These are phyloP conservation scores for Tillandsia leiboldiana DNA, from an alignment of 176 grass and related monocot genomes.

Conservation along the genomic window DNA sequence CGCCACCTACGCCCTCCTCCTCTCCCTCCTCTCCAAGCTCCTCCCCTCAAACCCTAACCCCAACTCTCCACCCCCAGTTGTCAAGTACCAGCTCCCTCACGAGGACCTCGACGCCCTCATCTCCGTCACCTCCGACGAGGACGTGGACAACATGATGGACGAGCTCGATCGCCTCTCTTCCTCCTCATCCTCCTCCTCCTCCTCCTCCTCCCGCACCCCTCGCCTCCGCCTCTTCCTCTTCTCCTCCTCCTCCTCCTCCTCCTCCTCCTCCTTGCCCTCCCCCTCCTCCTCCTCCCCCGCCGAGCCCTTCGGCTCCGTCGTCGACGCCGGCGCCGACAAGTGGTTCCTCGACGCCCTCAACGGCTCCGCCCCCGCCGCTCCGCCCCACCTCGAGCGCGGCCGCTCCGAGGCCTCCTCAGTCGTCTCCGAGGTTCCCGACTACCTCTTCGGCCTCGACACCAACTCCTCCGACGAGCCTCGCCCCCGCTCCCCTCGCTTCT, in stretches of 20 bases:
- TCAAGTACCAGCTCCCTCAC: conserved; percentile 21
- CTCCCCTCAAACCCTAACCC: not conserved
- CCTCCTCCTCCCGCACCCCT: not conserved
- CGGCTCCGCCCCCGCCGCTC: not conserved
- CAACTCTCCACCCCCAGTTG: not conserved
- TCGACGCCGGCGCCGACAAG: not conserved
- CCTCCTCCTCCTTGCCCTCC: not conserved
- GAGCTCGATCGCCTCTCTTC: conserved; percentile 15
- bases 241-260: too few relatives aligned
- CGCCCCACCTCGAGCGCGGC: not conserved
- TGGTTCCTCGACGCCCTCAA: not conserved
- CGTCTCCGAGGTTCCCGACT: conserved; percentile 19
- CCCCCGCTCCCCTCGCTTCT: not conserved
- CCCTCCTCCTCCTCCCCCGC: not conserved
- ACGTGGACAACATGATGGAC: conserved; percentile 26
- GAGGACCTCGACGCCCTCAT: conserved; percentile 23
- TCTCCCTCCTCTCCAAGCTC: conserved; percentile 15
- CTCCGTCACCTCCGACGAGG: conserved; percentile 21
- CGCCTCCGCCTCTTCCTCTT: not conserved
- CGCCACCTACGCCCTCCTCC: conserved; percentile 1
- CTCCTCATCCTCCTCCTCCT: not conserved
- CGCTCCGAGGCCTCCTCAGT: conserved; percentile 17
- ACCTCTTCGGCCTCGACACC: conserved; percentile 20
- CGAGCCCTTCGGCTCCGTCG: not conserved
- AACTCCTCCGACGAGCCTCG: not conserved